A percentile compares a stretch with the other conserved stretches of the same genome.
Conservation (phyloP, 2,329 filamentous ascomycete genomes). For the Fusarium scirpi region DNA sequence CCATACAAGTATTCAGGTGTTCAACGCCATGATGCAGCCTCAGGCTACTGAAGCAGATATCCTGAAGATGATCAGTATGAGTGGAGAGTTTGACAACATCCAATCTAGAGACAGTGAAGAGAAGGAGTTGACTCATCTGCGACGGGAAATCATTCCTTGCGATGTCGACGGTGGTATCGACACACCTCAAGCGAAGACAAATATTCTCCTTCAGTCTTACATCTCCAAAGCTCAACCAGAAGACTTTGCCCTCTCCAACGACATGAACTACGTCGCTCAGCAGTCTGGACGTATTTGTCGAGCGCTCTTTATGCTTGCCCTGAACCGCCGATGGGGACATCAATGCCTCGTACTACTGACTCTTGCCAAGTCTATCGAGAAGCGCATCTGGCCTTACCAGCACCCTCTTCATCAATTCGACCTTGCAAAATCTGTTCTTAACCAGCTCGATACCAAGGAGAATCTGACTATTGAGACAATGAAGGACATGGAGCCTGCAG, state of each 20-base stretch:
- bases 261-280: slow-evolving; percentile 94
- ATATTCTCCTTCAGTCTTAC: slow-evolving; percentile 92
- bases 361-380: slow-evolving; percentile 96
- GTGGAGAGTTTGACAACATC: slow-evolving; percentile 97
- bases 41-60: slow-evolving; percentile 90
- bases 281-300: slow-evolving; percentile 95
- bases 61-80: slow-evolving; percentile 96
- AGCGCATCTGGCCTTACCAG: slow-evolving; percentile 92
- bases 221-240: slow-evolving; percentile 90
- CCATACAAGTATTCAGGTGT: slow-evolving; percentile 93
- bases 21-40: slow-evolving; percentile 94
- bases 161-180: slow-evolving; percentile 80
- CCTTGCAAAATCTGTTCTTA: slow-evolving; percentile 83
- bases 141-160: slow-evolving; percentile 78
- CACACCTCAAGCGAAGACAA: slow-evolving; percentile 88
- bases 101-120: slow-evolving; percentile 91
- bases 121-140: slow-evolving; percentile 83
- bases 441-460: slow-evolving; percentile 86
- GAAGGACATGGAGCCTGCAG: slow-evolving; percentile 91
- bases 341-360: slow-evolving; percentile 93
- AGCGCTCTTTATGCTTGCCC: slow-evolving; percentile 95
- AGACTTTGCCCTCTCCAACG: slow-evolving; percentile 92
- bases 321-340: slow-evolving; percentile 95
- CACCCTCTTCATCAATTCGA: slow-evolving; percentile 97
- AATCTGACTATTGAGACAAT: slow-evolving; percentile 81